Evolutionary conservation across 768 basidiomycete genomes (phyloP).

Genomic region (Boletellus emodensis): DNA sequence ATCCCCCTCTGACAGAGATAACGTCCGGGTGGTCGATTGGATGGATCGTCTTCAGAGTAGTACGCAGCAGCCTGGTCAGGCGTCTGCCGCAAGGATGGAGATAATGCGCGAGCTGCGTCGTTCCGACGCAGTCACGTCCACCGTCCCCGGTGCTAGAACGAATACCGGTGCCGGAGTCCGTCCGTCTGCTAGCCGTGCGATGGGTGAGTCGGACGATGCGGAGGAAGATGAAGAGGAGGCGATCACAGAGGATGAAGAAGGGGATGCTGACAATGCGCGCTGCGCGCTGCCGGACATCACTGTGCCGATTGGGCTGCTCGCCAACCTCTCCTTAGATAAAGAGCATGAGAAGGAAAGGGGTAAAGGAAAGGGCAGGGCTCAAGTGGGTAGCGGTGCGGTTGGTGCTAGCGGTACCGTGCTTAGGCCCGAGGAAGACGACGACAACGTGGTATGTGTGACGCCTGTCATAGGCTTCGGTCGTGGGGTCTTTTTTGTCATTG

Average conservation of each 20-base stretch:
- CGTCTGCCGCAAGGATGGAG: slow-evolving; percentile 26
- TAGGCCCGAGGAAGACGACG: slow-evolving; percentile 50
- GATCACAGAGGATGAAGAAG: slow-evolving; percentile 35
- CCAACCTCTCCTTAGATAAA: slow-evolving; percentile 63
- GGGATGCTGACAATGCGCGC: slow-evolving; percentile 44
- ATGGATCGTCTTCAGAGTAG: slow-evolving; percentile 65
- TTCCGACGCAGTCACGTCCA: slow-evolving; percentile 13
- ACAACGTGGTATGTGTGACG: slow-evolving; percentile 50
- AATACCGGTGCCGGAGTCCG: background rate
- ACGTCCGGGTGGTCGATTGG: slow-evolving; percentile 69
- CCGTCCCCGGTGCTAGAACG: background rate
- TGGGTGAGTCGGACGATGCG: slow-evolving; percentile 41
- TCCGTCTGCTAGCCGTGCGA: background rate
- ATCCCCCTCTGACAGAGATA: slow-evolving; percentile 68
- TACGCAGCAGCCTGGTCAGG: slow-evolving; percentile 46
- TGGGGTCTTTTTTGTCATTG: slow-evolving; percentile 10
- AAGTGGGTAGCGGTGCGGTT: slow-evolving; percentile 21
- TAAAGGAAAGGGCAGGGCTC: slow-evolving; percentile 35
- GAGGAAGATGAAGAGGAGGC: slow-evolving; percentile 28
- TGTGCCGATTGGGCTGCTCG: slow-evolving; percentile 73
- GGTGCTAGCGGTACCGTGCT: background rate
- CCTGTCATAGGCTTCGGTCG: background rate
- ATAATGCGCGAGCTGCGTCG: slow-evolving; percentile 32
- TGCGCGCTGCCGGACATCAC: slow-evolving; percentile 61
- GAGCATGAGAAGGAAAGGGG: slow-evolving; percentile 41